Base-by-base conservation (phyloP, 2,329 filamentous ascomycete species). In the Ophiostoma himal-ulmi region DNA sequence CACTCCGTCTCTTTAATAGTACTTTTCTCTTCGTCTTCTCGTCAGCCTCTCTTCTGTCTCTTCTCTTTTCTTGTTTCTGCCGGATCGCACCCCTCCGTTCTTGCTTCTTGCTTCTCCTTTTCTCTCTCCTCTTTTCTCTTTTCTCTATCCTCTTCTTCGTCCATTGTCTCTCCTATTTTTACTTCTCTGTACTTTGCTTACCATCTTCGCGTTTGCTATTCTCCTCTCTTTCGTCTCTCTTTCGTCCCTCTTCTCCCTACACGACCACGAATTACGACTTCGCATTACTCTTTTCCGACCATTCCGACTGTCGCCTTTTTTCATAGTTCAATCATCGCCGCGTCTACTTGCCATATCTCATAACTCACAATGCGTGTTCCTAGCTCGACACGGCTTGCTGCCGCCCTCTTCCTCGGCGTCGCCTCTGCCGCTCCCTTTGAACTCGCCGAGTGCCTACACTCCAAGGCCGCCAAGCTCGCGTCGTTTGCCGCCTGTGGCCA, bases 401-500 rank as follows among this genome's bases (percentile, higher is more conserved):
- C 26, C 30, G 48, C 44, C 44, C 26, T 52, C 41, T 39, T 48
- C n/a, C 48, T 54, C 10, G 66, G 68, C 3, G 57, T 37, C 52
- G 39, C 13, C 3, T 39, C 67, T 14, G 66, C 69, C 10, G 37
- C 62, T 1, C 36, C 70, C 7, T 52, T 71, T 26, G 48, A 48
- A 39, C 70, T 68, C 20, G 67, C 70, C 52, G 71, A 69, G 67
- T 85, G 83, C 75, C 75, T 86, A 69, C 76, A 76, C 68, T 72
- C 76, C 69, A 77, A 80, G 73, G 78, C 80, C 72, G 70, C 73
- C 34, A 77, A 80, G 68, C 78, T 86, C 67, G 80, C 82, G 66
- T 73, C 71, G 20, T 76, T 77, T 54, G 78, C 83, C 17, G 78
- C 78, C 69, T 86, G 84, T 76, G 83, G 82, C 66, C 76, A 83